phyloP scores from a whole-genome alignment of 768 basidiomycete genomes.

The Lactarius sp. region DNA sequence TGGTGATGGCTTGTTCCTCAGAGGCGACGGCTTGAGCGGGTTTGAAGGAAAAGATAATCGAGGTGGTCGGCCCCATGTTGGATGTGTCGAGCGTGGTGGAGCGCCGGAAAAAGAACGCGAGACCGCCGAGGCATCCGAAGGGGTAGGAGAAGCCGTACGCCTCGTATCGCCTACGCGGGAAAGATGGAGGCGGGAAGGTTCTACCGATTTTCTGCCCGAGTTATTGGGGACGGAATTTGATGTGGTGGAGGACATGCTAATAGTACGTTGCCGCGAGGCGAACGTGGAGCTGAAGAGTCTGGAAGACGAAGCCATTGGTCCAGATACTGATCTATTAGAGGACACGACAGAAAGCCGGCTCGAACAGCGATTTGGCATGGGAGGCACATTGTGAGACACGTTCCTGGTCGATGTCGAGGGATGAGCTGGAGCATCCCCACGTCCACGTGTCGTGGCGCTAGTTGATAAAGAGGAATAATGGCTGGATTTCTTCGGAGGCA shows the following conservation, averaged over 20 bases:
- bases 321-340: conserved; percentile 62
- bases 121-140: conserved; percentile 52
- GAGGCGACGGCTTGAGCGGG: conserved; percentile 41
- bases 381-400: conserved; percentile 39
- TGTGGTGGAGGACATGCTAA: conserved; percentile 51
- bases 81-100: conserved; percentile 43
- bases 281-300: conserved; percentile 60
- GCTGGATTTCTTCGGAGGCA: conserved; percentile 31
- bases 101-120: conserved; percentile 44
- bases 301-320: conserved; percentile 45
- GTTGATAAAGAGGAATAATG: conserved; percentile 40
- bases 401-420: conserved; percentile 44
- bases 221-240: conserved; percentile 36
- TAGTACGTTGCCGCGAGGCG: conserved; percentile 78
- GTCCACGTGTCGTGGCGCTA: conserved; percentile 29
- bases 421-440: conserved; percentile 40
- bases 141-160: conserved; percentile 53
- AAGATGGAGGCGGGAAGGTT: conserved; percentile 32
- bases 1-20: conserved; percentile 38
- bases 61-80: conserved; percentile 66
- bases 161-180: conserved; percentile 38
- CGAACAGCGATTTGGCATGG: conserved; percentile 43
- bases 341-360: conserved; percentile 57
- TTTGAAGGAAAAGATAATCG: conserved; percentile 50
- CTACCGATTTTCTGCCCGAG: conserved; percentile 32